phyloP scores from a whole-genome alignment of 768 basidiomycete species.

The Suillus cothurnatus region DNA sequence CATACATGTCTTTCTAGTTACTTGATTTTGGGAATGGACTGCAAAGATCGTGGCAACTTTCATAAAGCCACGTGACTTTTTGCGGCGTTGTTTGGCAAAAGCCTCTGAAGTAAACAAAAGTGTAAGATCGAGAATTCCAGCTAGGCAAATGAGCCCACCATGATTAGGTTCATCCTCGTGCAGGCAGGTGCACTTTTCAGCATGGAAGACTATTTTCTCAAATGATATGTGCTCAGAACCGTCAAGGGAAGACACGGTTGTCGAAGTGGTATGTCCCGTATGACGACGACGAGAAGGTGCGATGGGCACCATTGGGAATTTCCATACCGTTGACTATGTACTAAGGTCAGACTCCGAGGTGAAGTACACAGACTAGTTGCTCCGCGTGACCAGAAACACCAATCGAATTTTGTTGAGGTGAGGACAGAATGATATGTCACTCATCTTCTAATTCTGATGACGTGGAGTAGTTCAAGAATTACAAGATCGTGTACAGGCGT shows the following conservation, averaged over 20 bases:
- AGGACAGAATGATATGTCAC: background rate
- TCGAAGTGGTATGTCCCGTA: conserved; percentile 99
- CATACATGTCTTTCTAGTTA: conserved; percentile 1
- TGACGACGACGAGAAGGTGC: conserved; percentile 97
- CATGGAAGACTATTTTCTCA: conserved; percentile 1
- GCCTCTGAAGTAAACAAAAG: conserved; percentile 14
- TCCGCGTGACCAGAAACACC: conserved; percentile 97
- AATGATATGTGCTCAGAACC: conserved; percentile 59
- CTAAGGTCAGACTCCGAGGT: conserved; percentile 86
- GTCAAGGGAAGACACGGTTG: conserved; percentile 96
- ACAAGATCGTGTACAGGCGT: conserved; percentile 96
- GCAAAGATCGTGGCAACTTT: background rate
- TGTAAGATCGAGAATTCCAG: background rate
- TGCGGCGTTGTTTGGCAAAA: conserved; percentile 16
- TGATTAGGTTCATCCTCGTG: conserved; percentile 98
- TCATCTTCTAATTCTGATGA: conserved; percentile 10
- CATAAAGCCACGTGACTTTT: background rate
- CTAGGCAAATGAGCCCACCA: conserved; percentile 35
- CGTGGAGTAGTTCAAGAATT: conserved; percentile 81
- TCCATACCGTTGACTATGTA: background rate
- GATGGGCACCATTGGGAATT: conserved; percentile 9
- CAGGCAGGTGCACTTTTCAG: conserved; percentile 56
- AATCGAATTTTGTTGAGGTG: conserved; percentile 99
- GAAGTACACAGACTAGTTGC: conserved; percentile 97
- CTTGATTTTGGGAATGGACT: background rate